phyloP scores from a whole-genome alignment of 257 asterid species.

The Solanum medicagineum region DNA sequence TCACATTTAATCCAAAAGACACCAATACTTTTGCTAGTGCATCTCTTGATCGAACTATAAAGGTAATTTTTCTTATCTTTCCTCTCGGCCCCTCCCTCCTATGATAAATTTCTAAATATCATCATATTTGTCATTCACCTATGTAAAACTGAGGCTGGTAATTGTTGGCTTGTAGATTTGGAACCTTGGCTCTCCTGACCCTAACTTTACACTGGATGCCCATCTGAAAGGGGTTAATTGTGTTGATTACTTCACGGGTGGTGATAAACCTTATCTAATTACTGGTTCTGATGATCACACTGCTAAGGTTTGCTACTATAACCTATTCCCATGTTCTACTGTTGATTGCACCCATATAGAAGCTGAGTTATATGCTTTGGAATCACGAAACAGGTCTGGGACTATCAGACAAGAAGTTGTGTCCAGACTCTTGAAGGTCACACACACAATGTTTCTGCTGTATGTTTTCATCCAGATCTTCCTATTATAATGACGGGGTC shows the following conservation, averaged over 20 bases:
- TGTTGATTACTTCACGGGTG: slow-evolving; percentile 96
- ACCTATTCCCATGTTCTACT: slow-evolving; percentile 2
- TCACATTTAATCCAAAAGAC: slow-evolving; percentile 95
- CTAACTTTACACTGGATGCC: slow-evolving; percentile 94
- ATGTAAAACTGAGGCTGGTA: background rate
- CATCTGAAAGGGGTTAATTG: slow-evolving; percentile 95
- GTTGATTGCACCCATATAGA: background rate
- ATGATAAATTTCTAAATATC: background rate
- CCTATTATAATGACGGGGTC: slow-evolving; percentile 96
- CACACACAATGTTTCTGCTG: slow-evolving; percentile 99
- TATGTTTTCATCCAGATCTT: slow-evolving; percentile 97
- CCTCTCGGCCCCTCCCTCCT: background rate
- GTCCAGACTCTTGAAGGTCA: slow-evolving; percentile 99
- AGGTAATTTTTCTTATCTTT: slow-evolving; percentile 31
- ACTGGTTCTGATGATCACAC: slow-evolving; percentile 99
- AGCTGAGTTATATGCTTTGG: background rate
- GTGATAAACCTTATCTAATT: slow-evolving; percentile 89
- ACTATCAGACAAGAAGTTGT: slow-evolving; percentile 95
- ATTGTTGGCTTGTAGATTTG: slow-evolving; percentile 55
- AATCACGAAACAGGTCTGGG: slow-evolving; percentile 75
- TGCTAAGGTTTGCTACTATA: slow-evolving; percentile 63
- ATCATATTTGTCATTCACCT: background rate
- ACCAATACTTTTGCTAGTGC: slow-evolving; percentile 99
- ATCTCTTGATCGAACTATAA: slow-evolving; percentile 91
- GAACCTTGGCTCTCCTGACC: slow-evolving; percentile 99